These are phyloP conservation scores for Cryptococcus neoformans DNA, from an alignment of 1,284 basidiomycete species.

Conservation along the genomic window DNA sequence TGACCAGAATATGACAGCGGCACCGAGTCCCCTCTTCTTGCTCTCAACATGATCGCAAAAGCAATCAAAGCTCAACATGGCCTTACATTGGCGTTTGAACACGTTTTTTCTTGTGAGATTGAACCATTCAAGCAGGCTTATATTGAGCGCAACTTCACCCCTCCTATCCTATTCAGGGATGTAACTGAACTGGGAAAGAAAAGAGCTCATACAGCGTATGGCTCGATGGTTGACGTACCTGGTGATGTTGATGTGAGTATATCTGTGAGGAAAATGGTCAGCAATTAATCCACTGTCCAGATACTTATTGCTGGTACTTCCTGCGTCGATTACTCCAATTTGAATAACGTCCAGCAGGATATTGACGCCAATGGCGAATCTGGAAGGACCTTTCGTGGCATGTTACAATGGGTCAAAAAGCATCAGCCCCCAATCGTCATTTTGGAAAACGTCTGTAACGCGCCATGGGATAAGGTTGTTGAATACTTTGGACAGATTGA, in stretches of 20 bases:
- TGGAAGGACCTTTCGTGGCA: constrained; percentile 82
- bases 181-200: constrained; percentile 82
- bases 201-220: constrained; percentile 86
- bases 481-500: constrained; percentile 70
- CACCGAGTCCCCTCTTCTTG: constrained; percentile 89
- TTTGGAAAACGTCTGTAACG: constrained; percentile 88
- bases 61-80: constrained; percentile 67
- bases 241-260: constrained; percentile 70
- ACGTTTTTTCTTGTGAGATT: constrained; percentile 97
- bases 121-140: constrained; percentile 98
- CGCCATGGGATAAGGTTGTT: constrained; percentile 78
- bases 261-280: not conserved
- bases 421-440: constrained; percentile 87
- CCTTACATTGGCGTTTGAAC: constrained; percentile 69
- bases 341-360: constrained; percentile 90
- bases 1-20: constrained; percentile 56
- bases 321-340: constrained; percentile 92
- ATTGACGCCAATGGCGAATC: constrained; percentile 85
- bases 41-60: constrained; percentile 76
- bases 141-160: constrained; percentile 85
- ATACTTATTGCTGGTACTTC: constrained; percentile 89
- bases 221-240: constrained; percentile 77
- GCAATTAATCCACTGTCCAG: constrained; percentile 9
- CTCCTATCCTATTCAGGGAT: constrained; percentile 84
- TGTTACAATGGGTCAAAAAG: constrained; percentile 87